Conservation (phyloP, 2,329 filamentous ascomycete genomes). For the Aspergillus versicolor region DNA sequence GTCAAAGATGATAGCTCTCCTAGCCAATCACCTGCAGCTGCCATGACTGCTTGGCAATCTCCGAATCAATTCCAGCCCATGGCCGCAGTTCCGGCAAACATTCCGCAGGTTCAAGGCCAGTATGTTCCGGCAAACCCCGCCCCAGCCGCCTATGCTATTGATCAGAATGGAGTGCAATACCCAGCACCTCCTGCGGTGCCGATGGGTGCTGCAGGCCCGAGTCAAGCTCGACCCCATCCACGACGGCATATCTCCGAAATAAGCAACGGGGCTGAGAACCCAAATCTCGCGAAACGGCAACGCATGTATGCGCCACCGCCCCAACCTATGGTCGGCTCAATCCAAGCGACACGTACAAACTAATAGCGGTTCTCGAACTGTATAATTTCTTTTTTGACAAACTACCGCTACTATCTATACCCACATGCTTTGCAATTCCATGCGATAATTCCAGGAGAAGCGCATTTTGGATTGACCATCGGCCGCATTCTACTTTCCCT, state of each 20-base stretch:
- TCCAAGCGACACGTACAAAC: conserved; percentile 47
- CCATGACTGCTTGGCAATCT: conserved; percentile 63
- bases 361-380: conserved; percentile 14
- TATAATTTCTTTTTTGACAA: conserved; percentile 4
- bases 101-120: conserved; percentile 42
- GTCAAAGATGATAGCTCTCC: conserved; percentile 63
- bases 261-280: conserved; percentile 52
- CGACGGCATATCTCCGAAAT: conserved; percentile 63
- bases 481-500: conserved; percentile 4
- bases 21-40: conserved; percentile 59
- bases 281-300: conserved; percentile 58
- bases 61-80: conserved; percentile 59
- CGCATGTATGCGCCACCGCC: conserved; percentile 54
- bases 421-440: neutral
- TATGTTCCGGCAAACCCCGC: conserved; percentile 43
- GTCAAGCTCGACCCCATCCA: conserved; percentile 40
- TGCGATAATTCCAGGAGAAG: neutral
- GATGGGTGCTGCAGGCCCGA: conserved; percentile 29
- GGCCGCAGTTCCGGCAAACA: conserved; percentile 54
- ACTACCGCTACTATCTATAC: neutral
- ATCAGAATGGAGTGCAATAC: conserved; percentile 42
- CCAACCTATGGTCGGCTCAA: conserved; percentile 48
- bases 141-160: conserved; percentile 37
- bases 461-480: neutral
- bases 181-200: conserved; percentile 36